phyloP scores from a whole-genome alignment of 148 eudicot species.

The Fagopyrum tataricum region DNA sequence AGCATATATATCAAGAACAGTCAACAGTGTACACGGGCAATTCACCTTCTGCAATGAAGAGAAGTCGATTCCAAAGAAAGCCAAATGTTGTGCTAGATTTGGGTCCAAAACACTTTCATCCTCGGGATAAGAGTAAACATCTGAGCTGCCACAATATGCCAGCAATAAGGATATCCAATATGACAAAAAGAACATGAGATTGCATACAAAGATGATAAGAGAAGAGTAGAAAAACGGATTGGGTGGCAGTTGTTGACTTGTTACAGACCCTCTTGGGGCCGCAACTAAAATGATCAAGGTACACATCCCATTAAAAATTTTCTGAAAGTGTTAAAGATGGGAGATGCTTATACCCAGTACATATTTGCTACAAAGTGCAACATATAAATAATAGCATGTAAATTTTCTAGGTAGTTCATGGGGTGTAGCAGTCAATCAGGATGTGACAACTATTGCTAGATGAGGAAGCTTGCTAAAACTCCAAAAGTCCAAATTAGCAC shows the following conservation, averaged over 20 bases:
- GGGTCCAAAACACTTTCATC: slow-evolving; percentile 93
- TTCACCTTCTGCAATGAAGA: slow-evolving; percentile 91
- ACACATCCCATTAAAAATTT: too few species aligned
- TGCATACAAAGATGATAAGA: not conserved
- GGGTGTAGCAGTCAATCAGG: too few species aligned
- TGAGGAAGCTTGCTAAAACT: too few species aligned
- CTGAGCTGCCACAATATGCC: slow-evolving; percentile 62
- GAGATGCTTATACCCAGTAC: too few species aligned
- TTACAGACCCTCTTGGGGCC: not conserved
- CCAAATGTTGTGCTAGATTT: slow-evolving; percentile 78
- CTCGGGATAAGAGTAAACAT: slow-evolving; percentile 94
- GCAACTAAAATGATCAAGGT: too few species aligned
- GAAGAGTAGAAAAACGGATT: not conserved
- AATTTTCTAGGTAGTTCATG: too few species aligned
- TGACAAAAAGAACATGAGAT: not conserved
- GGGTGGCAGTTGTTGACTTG: not conserved
- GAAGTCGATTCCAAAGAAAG: slow-evolving; percentile 92
- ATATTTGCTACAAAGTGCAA: too few species aligned
- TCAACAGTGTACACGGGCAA: not conserved
- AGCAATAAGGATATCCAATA: slow-evolving; percentile 27
- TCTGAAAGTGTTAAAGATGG: too few species aligned
- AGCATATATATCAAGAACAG: not conserved
- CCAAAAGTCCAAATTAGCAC: not conserved
- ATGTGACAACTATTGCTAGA: too few species aligned
- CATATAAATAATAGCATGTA: too few species aligned